Evolutionary conservation across 2,329 filamentous ascomycete genomes (phyloP).

Genomic region (Huntiella omanensis): DNA sequence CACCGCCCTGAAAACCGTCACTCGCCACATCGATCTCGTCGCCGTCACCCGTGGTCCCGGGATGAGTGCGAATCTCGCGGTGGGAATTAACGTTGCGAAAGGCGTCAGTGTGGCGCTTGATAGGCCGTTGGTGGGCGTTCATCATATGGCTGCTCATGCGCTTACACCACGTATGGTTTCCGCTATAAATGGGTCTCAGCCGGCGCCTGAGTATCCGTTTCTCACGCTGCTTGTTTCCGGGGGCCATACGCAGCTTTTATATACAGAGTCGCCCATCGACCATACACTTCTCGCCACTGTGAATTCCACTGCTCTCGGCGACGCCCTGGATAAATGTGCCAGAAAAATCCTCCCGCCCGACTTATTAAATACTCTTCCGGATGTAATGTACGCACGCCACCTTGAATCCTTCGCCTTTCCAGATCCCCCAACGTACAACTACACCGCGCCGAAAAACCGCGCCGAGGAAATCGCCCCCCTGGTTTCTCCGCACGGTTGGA

Average conservation of each 20-base stretch:
- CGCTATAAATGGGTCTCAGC: conserved; percentile 28
- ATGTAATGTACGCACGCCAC: conserved; percentile 62
- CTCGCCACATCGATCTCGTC: conserved; percentile 42
- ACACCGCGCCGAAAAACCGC: conserved; percentile 37
- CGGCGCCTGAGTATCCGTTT: conserved; percentile 47
- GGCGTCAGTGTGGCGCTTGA: conserved; percentile 70
- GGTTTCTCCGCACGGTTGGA: conserved; percentile 33
- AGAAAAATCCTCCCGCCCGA: conserved; percentile 51
- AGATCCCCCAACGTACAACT: conserved; percentile 21
- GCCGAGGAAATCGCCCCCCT: conserved; percentile 34
- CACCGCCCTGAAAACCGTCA: conserved; percentile 31
- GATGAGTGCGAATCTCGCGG: conserved; percentile 60
- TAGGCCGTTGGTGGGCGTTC: conserved; percentile 65
- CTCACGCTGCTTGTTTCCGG: conserved; percentile 78
- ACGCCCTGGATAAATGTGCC: conserved; percentile 75
- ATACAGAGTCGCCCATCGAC: conserved; percentile 45
- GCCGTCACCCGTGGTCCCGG: conserved; percentile 79
- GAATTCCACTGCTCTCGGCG: conserved; percentile 70
- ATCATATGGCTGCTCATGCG: conserved; percentile 96
- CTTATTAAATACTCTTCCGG: conserved; percentile 32
- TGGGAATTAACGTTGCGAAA: conserved; percentile 70
- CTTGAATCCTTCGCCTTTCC: conserved; percentile 69
- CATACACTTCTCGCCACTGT: conserved; percentile 59
- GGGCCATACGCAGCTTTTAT: conserved; percentile 74
- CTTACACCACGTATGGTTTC: conserved; percentile 63